Conservation (phyloP, 768 basidiomycete species). For the Collybia sordida region DNA sequence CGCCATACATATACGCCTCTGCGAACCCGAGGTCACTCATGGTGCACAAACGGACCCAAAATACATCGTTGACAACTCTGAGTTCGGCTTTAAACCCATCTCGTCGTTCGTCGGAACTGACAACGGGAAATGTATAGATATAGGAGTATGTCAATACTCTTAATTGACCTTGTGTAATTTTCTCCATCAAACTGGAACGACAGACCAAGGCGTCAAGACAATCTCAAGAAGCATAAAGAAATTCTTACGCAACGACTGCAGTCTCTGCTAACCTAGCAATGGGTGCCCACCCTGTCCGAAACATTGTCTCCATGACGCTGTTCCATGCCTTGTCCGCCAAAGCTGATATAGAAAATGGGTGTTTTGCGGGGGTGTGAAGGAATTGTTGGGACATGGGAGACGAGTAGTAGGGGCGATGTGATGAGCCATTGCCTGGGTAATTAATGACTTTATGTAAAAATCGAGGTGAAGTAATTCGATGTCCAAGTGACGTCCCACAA, state of each 20-base stretch:
- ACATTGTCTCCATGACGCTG: constrained; percentile 34
- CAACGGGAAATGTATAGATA: constrained; percentile 43
- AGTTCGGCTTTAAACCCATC: constrained; percentile 39
- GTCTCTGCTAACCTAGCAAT: constrained; percentile 40
- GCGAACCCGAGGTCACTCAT: constrained; percentile 74
- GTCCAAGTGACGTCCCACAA: not conserved
- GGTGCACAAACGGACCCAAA: constrained; percentile 57
- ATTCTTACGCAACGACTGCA: constrained; percentile 45
- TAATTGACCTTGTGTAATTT: constrained; percentile 47
- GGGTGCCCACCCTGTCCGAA: constrained; percentile 44
- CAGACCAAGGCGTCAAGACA: not conserved
- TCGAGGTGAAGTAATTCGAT: not conserved
- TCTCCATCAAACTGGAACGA: constrained; percentile 38
- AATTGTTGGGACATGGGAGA: constrained; percentile 33
- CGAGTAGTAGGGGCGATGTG: not conserved
- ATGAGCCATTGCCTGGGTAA: not conserved
- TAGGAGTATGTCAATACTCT: constrained; percentile 42
- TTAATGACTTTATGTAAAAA: not conserved
- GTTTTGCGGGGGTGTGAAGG: constrained; percentile 40
- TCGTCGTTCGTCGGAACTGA: constrained; percentile 14
- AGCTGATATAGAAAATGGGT: constrained; percentile 41
- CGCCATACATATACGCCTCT: constrained; percentile 79
- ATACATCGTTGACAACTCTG: constrained; percentile 47
- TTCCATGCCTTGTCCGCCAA: constrained; percentile 44
- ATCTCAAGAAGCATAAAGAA: constrained; percentile 4